These are phyloP conservation scores for Diplodia scrobiculata DNA, from an alignment of 2,329 filamentous ascomycete genomes.

Conservation along the genomic window DNA sequence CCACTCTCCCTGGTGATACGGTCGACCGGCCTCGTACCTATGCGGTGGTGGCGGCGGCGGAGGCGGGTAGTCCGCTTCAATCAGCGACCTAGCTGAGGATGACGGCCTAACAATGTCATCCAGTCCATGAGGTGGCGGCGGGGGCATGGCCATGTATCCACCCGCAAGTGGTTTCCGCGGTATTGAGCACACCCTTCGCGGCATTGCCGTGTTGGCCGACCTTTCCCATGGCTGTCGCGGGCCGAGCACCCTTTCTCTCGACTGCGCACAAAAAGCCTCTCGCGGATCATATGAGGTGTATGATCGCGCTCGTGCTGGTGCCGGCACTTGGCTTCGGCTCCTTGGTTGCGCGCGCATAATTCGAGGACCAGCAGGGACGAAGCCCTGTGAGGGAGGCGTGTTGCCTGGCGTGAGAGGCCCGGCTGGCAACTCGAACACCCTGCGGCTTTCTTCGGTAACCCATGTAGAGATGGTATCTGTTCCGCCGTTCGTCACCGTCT, in stretches of 20 bases:
- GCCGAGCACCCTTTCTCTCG: neutral
- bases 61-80: neutral
- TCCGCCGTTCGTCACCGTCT: slow-evolving; percentile 14
- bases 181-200: neutral
- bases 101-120: neutral
- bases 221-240: neutral
- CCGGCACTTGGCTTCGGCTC: neutral
- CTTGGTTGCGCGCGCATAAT: neutral
- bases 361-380: neutral
- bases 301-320: neutral
- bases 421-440: slow-evolving; percentile 20
- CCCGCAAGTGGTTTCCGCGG: slow-evolving; percentile 5
- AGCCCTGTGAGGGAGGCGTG: neutral
- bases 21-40: neutral
- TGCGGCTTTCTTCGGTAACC: slow-evolving; percentile 3
- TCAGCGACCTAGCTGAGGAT: neutral
- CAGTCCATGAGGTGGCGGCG: neutral
- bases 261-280: neutral
- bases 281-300: neutral
- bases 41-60: slow-evolving; percentile 5
- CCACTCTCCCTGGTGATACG: slow-evolving; percentile 2
- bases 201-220: neutral
- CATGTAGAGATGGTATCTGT: slow-evolving; percentile 19
- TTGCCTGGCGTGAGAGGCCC: slow-evolving; percentile 6
- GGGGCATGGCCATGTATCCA: neutral